Evolutionary conservation across 495 filamentous ascomycete species (phyloP).

Genomic region (Neurospora sp.): DNA sequence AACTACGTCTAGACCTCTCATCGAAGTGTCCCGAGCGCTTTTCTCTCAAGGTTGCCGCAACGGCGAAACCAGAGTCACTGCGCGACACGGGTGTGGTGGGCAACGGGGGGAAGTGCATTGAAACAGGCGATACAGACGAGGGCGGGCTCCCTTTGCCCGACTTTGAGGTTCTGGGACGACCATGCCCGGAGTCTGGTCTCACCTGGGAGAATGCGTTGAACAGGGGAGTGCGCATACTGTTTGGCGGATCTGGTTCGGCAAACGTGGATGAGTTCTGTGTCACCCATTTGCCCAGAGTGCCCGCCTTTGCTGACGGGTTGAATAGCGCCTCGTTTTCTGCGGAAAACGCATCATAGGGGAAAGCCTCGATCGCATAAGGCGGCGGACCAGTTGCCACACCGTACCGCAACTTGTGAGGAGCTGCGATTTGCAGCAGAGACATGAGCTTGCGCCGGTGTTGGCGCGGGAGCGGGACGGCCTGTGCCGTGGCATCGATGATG

Average conservation of each 20-base stretch:
- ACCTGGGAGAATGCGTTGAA: slow-evolving; percentile 89
- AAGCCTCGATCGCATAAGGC: slow-evolving; percentile 84
- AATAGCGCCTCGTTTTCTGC: slow-evolving; percentile 78
- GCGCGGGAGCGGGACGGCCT: slow-evolving; percentile 66
- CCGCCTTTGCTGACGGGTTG: slow-evolving; percentile 54
- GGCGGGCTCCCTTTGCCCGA: slow-evolving; percentile 69
- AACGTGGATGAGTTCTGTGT: slow-evolving; percentile 82
- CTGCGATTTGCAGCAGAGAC: slow-evolving; percentile 79
- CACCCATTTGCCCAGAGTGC: slow-evolving; percentile 72
- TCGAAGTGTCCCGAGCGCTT: slow-evolving; percentile 96
- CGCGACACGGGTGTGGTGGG: slow-evolving; percentile 69
- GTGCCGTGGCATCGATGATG: slow-evolving; percentile 67
- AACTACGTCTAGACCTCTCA: slow-evolving; percentile 70
- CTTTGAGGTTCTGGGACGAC: slow-evolving; percentile 74
- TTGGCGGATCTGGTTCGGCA: slow-evolving; percentile 51
- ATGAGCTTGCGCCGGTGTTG: slow-evolving; percentile 85
- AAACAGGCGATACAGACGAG: slow-evolving; percentile 77
- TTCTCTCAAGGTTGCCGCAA: slow-evolving; percentile 76
- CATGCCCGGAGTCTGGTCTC: slow-evolving; percentile 52
- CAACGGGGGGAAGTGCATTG: slow-evolving; percentile 64
- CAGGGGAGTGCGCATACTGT: slow-evolving; percentile 37
- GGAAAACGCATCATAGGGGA: slow-evolving; percentile 78
- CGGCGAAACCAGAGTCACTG: slow-evolving; percentile 79
- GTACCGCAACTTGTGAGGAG: slow-evolving; percentile 79
- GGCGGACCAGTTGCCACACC: slow-evolving; percentile 85